These are phyloP conservation scores for Cymodocea nodosa DNA, from an alignment of 116 monocot genomes.

Conservation along the genomic window DNA sequence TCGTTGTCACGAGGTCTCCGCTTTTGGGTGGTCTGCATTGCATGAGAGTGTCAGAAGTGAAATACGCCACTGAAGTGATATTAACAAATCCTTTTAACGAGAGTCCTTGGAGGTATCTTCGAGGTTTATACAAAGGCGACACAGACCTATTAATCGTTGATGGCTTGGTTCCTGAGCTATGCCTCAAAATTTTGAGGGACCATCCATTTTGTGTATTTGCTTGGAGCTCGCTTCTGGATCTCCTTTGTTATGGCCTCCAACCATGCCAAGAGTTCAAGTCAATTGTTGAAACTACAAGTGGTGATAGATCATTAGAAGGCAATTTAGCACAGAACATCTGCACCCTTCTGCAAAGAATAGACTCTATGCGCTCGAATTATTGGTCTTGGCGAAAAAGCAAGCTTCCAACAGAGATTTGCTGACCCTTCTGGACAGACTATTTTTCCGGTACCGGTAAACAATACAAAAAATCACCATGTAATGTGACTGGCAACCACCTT, in stretches of 20 bases:
- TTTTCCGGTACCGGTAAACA: neutral
- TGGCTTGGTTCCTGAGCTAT: conserved; percentile 32
- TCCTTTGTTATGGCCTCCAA: conserved; percentile 51
- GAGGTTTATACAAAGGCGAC: conserved; percentile 63
- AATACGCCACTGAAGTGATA: conserved; percentile 46
- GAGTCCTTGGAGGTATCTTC: conserved; percentile 94
- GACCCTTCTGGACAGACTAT: neutral
- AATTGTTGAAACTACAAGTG: conserved; percentile 19
- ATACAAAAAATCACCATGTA: neutral
- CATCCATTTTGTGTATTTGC: conserved; percentile 29
- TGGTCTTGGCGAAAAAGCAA: conserved; percentile 64
- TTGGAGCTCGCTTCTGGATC: conserved; percentile 64
- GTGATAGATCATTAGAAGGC: conserved; percentile 8
- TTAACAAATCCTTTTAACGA: conserved; percentile 63
- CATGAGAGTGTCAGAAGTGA: conserved; percentile 65
- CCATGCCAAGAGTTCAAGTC: conserved; percentile 36
- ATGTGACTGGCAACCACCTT: no score
- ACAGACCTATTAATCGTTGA: conserved; percentile 36
- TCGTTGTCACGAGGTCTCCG: conserved; percentile 80
- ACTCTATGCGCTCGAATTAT: conserved; percentile 68
- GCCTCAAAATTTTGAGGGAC: conserved; percentile 48
- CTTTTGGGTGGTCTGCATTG: conserved; percentile 51
- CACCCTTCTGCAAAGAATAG: conserved; percentile 44
- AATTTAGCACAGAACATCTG: conserved; percentile 39
- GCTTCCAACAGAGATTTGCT: conserved; percentile 32